Percentiles rank a stretch among this genome's conserved stretches.
Evolutionary conservation across 2,329 filamentous ascomycete species (phyloP).

Genomic region (Clonostachys solani): DNA sequence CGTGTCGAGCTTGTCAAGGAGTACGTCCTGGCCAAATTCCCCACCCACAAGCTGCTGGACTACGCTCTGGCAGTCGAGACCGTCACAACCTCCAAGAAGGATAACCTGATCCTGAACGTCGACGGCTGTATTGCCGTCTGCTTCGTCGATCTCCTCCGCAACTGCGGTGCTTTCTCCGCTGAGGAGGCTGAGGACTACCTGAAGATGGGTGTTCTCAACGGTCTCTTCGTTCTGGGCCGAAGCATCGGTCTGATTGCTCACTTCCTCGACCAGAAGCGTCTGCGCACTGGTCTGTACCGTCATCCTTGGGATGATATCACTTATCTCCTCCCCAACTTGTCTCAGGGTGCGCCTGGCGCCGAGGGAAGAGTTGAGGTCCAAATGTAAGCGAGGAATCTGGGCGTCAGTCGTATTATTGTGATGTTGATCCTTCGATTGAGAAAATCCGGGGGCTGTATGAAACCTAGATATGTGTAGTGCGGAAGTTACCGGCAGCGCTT

Average conservation of each 20-base stretch:
- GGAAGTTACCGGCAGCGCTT: conserved; percentile 4
- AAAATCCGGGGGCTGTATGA: conserved; percentile 25
- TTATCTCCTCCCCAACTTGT: conserved; percentile 81
- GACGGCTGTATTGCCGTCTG: conserved; percentile 97
- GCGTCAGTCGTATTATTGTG: conserved; percentile 12
- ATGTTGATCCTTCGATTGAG: conserved; percentile 21
- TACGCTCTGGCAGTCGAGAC: conserved; percentile 97
- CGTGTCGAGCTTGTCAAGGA: conserved; percentile 99
- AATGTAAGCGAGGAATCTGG: conserved; percentile 43
- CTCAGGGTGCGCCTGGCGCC: conserved; percentile 65
- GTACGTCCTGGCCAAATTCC: conserved; percentile 97
- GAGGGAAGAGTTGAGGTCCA: conserved; percentile 90
- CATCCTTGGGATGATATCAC: conserved; percentile 99
- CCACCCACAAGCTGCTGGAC: conserved; percentile 95
- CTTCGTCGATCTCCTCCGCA: conserved; percentile 96
- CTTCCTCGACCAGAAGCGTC: conserved; percentile 99
- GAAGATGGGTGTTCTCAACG: conserved; percentile 98
- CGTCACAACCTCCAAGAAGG: conserved; percentile 99
- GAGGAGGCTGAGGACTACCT: conserved; percentile 99
- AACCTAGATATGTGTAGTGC: conserved; percentile 27
- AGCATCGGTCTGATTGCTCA: conserved; percentile 99
- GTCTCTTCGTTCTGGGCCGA: conserved; percentile 95
- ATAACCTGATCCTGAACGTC: conserved; percentile 99
- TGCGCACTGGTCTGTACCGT: conserved; percentile 96
- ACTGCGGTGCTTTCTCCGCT: conserved; percentile 92